Base-by-base conservation (phyloP, 805 yeast genomes). In the Kodamaea neixiangensis region DNA sequence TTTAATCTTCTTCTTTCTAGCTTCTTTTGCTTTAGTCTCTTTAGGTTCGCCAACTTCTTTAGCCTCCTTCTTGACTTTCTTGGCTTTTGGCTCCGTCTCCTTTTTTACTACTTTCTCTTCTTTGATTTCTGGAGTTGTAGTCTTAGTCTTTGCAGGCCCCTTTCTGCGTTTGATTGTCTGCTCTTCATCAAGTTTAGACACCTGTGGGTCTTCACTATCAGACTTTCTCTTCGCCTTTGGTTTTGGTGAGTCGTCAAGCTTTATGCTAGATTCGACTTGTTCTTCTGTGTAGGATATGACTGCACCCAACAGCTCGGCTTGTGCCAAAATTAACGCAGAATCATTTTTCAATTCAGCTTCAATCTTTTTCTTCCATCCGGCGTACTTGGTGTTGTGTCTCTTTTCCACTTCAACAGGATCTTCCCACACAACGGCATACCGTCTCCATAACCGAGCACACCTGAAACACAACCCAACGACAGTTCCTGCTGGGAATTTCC, bases 401-500 rank as follows among this genome's bases (percentile, higher is more conserved):
- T 76, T 80, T 40, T 82, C 67, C 0, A 89, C 83, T 48, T 85
- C 90, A 19, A 68, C 58, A 0, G 97, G 97, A 31, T 82, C 83
- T 56, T 85, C 89, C 98, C 98, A 94, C 7, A 74, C 76, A 0
- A 89, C 84, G 0, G 91, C 97, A 66, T 93, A 93, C 37, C 96
- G 72, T 65, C 97, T 78, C 98, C 98, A 93, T 22, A 94, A 63
- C 51, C 87, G 77, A 0, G 97, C 97, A 72, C 99, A 93, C 48
- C 98, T 75, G 22, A 78, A 69, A 65, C 99, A 93, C 11, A 93
- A 70, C 0, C 91, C 97, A 13, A 74, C 67, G 1, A 82, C 69
- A 1, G 70, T 59, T 5, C 69, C 54, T 3, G 54, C 48, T 10
- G 56, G 59, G 9, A 50, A 38, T 7, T 53, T 55, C 10, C 53